Percentiles rank a stretch among this genome's conserved stretches.
These are phyloP conservation scores for Heterobasidion parviporum DNA, from an alignment of 1,284 basidiomycete genomes.

Conservation along the genomic window DNA sequence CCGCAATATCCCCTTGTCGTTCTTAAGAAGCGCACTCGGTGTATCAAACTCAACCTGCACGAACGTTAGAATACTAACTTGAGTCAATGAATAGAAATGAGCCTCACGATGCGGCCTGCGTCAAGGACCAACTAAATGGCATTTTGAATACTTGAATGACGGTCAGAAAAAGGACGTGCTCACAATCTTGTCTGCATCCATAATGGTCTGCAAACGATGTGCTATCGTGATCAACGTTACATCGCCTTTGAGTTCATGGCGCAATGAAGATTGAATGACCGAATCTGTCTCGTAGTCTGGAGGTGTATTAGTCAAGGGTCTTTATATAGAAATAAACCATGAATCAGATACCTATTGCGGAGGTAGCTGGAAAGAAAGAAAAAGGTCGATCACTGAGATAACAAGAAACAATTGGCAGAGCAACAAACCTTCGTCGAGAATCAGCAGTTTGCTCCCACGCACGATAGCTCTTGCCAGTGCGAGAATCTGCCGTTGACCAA, in stretches of 20 bases:
- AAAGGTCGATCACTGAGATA: background rate
- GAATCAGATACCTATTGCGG: slow-evolving; percentile 18
- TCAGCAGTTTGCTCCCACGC: slow-evolving; percentile 47
- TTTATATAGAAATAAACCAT: background rate
- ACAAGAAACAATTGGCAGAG: background rate
- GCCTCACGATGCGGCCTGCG: slow-evolving; percentile 24
- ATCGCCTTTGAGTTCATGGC: slow-evolving; percentile 41
- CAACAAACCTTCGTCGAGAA: slow-evolving; percentile 48
- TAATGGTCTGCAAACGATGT: slow-evolving; percentile 64
- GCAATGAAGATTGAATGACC: slow-evolving; percentile 49
- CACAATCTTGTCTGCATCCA: slow-evolving; percentile 43
- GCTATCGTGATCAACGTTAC: slow-evolving; percentile 61
- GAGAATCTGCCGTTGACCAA: slow-evolving; percentile 63
- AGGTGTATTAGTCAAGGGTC: background rate
- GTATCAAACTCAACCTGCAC: slow-evolving; percentile 47
- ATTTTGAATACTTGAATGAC: background rate
- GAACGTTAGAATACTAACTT: background rate
- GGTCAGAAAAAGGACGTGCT: slow-evolving; percentile 8
- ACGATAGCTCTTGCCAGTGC: slow-evolving; percentile 53
- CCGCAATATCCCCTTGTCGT: slow-evolving; percentile 41
- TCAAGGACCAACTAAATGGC: slow-evolving; percentile 30
- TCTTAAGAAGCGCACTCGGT: slow-evolving; percentile 52
- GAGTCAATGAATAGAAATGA: background rate
- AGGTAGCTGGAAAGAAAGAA: slow-evolving; percentile 16
- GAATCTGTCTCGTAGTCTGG: slow-evolving; percentile 51